Conservation (phyloP, 192 early-diverging fungal species). For the Coemansia sp. region DNA sequence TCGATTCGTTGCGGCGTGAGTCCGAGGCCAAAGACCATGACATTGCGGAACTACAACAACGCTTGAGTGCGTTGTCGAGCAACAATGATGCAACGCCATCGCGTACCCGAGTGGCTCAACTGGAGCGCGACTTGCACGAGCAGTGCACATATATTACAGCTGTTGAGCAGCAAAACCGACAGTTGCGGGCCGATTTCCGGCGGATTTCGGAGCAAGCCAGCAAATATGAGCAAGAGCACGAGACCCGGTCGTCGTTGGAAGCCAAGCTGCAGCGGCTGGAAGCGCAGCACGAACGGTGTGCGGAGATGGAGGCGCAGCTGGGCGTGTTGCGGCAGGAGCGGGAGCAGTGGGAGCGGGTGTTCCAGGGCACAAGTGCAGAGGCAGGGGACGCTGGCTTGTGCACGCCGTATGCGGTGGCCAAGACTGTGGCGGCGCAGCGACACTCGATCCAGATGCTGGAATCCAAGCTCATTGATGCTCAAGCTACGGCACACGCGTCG, state of each 20-base stretch:
- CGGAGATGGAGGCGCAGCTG: slow-evolving; percentile 45
- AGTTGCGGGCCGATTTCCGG: slow-evolving; percentile 52
- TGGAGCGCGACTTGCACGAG: slow-evolving; percentile 53
- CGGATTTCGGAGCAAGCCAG: slow-evolving; percentile 50
- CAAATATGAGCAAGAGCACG: slow-evolving; percentile 55
- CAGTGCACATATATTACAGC: slow-evolving; percentile 59
- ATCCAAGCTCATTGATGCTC: slow-evolving; percentile 13
- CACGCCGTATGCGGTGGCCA: slow-evolving; percentile 32
- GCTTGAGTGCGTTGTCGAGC: slow-evolving; percentile 1
- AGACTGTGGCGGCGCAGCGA: slow-evolving; percentile 24
- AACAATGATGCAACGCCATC: slow-evolving; percentile 13
- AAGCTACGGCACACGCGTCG: slow-evolving; percentile 13
- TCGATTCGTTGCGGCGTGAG: slow-evolving; percentile 10
- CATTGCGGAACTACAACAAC: slow-evolving; percentile 13
- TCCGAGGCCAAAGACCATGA: slow-evolving; percentile 14
- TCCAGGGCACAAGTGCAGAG: slow-evolving; percentile 10
- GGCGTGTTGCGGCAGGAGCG: slow-evolving; percentile 44
- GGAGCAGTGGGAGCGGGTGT: slow-evolving; percentile 47
- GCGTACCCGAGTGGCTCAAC: slow-evolving; percentile 25
- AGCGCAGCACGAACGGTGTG: slow-evolving; percentile 32
- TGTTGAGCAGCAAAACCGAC: slow-evolving; percentile 57
- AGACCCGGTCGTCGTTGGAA: slow-evolving; percentile 44
- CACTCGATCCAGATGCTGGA: slow-evolving; percentile 19
- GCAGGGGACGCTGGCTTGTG: not conserved
- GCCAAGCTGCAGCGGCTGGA: slow-evolving; percentile 59